Base-by-base conservation (phyloP, 306 rosid genomes). In the Ceratonia siliqua region DNA sequence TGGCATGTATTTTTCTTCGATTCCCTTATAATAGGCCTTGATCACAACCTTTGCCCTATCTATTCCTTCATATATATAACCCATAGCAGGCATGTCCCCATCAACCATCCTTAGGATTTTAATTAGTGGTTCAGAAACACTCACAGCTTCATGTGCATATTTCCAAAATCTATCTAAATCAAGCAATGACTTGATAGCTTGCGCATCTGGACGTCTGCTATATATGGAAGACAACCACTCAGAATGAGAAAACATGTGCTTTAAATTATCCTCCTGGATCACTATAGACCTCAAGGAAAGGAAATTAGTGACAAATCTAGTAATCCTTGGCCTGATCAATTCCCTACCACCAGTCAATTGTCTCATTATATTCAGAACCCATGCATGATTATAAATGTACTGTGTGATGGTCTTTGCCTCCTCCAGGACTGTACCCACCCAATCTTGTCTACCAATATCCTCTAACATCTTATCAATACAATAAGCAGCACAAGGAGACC, bases 61-160 rank as follows among this genome's bases (percentile, higher is more conserved):
- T 33, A 91, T 82, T 75, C 83, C 90, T 76, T 85, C 87, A 64
- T 74, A 82, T 64, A 89, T 74, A 78, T 87, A 87, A 39, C 97
- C 90, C 88, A 89, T 85, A 24, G 88, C 88, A 18, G 94, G 90
- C 92, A 89, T 87, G 76, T 89, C 97, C 30, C 90, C 92, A 25
- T 89, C 94, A 74, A 89, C 89, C 32, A 85, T 82, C 72, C 96
- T 81, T 64, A 85, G 85, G 43, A 91, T 68, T 78, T 81, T 87
- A 76, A 88, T 63, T 27, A 91, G 78, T 17, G 90, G 90, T 62
- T 91, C 94, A 11, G 89, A 82, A 65, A 91, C 77, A 52, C 72
- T 71, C 33, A 91, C 90, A 74, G 84, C 94, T 85, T 91, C 92
- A 55, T 59, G 88, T 8, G 90, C 89, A 68, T 75, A 22, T 78